These are phyloP conservation scores for Aquilaria yunnanensis DNA, from an alignment of 345 rosid species.

Conservation along the genomic window DNA sequence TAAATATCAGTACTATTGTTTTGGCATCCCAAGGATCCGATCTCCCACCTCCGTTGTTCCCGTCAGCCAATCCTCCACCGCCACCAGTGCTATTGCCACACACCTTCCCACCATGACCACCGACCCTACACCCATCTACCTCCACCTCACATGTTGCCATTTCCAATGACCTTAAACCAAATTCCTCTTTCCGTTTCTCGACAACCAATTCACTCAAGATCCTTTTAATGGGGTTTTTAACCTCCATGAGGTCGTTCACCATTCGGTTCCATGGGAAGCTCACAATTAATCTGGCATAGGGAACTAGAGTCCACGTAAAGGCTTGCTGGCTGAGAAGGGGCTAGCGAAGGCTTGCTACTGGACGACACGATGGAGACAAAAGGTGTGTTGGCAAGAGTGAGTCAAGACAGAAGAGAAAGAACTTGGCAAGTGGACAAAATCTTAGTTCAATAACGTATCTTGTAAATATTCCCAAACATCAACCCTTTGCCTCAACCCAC, in stretches of 20 bases:
- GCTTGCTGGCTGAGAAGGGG: no score
- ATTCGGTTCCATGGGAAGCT: no score
- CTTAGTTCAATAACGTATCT: no score
- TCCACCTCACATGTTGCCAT: constrained; percentile 15
- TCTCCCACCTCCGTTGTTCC: constrained; percentile 40
- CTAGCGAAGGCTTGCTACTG: no score
- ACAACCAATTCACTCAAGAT: constrained; percentile 19
- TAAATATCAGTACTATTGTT: constrained; percentile 45
- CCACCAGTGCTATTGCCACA: constrained; percentile 11
- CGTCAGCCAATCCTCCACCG: constrained; percentile 29
- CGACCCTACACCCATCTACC: constrained; percentile 26
- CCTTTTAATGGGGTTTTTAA: constrained; percentile 11
- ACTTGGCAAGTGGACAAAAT: no score
- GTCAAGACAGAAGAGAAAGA: no score
- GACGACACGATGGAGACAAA: no score
- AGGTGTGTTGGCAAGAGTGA: no score
- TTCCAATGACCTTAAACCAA: constrained; percentile 16
- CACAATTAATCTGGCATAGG: no score
- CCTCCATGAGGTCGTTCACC: constrained; percentile 32
- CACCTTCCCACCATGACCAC: constrained; percentile 39
- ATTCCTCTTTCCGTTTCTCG: constrained; percentile 35
- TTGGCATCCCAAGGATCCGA: constrained; percentile 31
- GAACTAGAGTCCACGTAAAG: no score
- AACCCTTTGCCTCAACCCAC: no score
- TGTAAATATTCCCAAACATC: no score